Conservation (phyloP, 148 eudicot genomes). For the Spergularia marina region DNA sequence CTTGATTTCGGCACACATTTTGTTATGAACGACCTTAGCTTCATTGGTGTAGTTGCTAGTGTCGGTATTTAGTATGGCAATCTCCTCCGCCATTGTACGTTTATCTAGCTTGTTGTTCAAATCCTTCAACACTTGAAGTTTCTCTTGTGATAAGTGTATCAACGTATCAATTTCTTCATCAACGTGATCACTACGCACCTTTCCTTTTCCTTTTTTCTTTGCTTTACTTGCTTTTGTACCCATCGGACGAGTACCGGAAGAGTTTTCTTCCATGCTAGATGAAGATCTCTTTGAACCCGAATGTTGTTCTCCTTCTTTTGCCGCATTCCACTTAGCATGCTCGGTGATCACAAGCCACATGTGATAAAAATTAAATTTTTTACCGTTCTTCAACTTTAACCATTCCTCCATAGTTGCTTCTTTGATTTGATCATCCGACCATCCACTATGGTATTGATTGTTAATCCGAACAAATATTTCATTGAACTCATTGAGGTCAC, state of each 20-base stretch:
- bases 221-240: background rate
- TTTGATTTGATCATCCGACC: slow-evolving; percentile 10
- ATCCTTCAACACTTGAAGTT: background rate
- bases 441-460: slow-evolving; percentile 5
- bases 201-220: too few relatives aligned
- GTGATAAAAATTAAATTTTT: too few relatives aligned
- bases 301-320: background rate
- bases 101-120: background rate
- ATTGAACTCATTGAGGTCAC: background rate
- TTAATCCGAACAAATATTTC: background rate
- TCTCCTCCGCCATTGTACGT: too few relatives aligned
- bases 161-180: background rate
- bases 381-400: background rate
- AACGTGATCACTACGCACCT: background rate
- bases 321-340: slow-evolving; percentile 1
- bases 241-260: too few relatives aligned
- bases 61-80: too few relatives aligned
- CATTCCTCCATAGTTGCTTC: background rate
- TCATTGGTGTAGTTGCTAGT: too few relatives aligned
- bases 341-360: background rate
- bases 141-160: background rate
- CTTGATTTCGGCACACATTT: too few relatives aligned
- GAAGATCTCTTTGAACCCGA: slow-evolving; percentile 1
- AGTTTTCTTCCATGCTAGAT: background rate
- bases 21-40: too few relatives aligned